Percentiles rank a stretch among this genome's conserved stretches.
Evolutionary conservation across 2,329 filamentous ascomycete genomes (phyloP).

Genomic region (Nigrospora osmanthi): DNA sequence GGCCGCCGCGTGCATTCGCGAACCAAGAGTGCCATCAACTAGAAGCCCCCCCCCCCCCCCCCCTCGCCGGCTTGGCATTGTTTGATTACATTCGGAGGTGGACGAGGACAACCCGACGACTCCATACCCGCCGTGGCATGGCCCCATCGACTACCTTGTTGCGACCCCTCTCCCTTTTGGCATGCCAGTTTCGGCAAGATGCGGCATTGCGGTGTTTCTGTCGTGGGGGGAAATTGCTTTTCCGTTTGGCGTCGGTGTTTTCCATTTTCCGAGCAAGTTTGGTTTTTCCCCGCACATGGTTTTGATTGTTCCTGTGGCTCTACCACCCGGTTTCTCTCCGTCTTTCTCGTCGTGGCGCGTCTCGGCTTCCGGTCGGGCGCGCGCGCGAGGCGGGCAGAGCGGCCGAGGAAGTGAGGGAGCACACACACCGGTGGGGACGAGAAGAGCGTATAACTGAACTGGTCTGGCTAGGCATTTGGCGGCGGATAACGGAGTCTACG

Average conservation of each 20-base stretch:
- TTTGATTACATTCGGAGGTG: background rate
- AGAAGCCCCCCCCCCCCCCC: background rate
- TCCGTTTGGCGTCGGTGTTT: too few relatives aligned
- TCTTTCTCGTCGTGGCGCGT: too few relatives aligned
- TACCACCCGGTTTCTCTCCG: too few relatives aligned
- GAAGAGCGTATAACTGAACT: background rate
- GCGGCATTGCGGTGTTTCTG: background rate
- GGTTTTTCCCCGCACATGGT: too few relatives aligned
- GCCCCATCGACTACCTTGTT: too few relatives aligned
- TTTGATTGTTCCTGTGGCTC: too few relatives aligned
- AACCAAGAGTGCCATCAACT: slow-evolving; percentile 50
- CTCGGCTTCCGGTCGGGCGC: background rate
- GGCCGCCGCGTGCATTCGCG: slow-evolving; percentile 44
- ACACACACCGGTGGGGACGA: background rate
- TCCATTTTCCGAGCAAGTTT: too few relatives aligned
- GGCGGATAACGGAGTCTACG: too few relatives aligned
- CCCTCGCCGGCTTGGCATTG: background rate
- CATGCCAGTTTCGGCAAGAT: background rate
- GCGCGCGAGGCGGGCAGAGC: background rate
- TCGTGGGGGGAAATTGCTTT: background rate
- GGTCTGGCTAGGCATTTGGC: too few relatives aligned
- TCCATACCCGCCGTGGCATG: too few relatives aligned
- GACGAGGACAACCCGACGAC: background rate
- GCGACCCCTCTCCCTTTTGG: too few relatives aligned
- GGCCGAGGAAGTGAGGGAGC: background rate